Base-by-base conservation (phyloP, 495 filamentous ascomycete genomes). In the Platismatia glauca region DNA sequence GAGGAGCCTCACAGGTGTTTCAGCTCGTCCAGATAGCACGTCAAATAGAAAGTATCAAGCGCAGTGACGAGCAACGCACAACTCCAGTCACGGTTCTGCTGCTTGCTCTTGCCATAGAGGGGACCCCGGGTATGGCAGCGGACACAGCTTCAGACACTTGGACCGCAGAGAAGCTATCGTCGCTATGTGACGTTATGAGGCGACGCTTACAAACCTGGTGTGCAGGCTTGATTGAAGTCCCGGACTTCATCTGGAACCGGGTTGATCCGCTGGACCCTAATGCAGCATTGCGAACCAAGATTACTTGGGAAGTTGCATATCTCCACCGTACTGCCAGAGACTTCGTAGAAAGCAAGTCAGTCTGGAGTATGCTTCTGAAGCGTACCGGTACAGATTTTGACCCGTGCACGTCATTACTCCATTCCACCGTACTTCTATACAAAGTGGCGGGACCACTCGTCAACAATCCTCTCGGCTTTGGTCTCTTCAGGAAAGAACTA, bases 1-100 rank as follows among this genome's bases (percentile, higher is more conserved):
- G 20, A 39, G 27, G 34, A 27, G 48, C 66, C 1, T 60, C 66
- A 13, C n/a, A 39, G 12, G 43, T 60, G 13, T 60, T 67, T 37
- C 31, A 44, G 29, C 55, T 67, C n/a, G 35, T 48, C 38, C 31
- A 24, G 7, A 37, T 8, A 22, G 35, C 35, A 33, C 22, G 46
- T 29, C 22, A 50, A 12, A 24, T 50, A 4, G 22, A 50, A 29
- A 50, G 22, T 24, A 50, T 50, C 22, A 29, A 50, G 13, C 22
- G 22, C 24, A 50, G 15, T 50, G 46, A 50, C 46, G 12, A 50
- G 4, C 46, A 50, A 29, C 24, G 46, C 9, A 50, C 46, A 27
- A 50, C 46, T 29, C 46, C 24, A 29, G 44, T 48, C 44, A 48
- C 44, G 7, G n/a, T 48, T 22, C 12, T 48, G 44, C 44, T 48